A percentile compares a stretch with the other conserved stretches of the same genome.
Evolutionary conservation across 2,329 filamentous ascomycete genomes (phyloP).

Genomic region (Ascochyta pisi): DNA sequence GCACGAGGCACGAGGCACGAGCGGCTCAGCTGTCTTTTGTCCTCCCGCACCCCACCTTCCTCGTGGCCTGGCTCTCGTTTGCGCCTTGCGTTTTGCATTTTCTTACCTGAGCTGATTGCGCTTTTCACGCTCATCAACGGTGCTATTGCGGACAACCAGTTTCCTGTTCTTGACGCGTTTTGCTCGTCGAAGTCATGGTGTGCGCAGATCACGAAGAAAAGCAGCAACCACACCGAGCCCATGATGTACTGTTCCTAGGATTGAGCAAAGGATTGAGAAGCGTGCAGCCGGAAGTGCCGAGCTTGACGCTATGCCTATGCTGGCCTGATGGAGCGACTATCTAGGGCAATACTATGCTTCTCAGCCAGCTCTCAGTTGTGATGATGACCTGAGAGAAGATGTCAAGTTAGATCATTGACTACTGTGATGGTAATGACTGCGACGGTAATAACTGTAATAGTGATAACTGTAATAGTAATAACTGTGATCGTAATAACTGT

Average conservation of each 20-base stretch:
- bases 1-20: too few species aligned
- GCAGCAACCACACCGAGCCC: neutral
- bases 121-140: slow-evolving; percentile 1
- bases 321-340: neutral
- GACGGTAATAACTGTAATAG: too few species aligned
- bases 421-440: too few species aligned
- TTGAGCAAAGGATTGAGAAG: slow-evolving; percentile 1
- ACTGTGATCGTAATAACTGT: too few species aligned
- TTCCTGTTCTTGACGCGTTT: slow-evolving; percentile 8
- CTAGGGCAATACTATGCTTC: neutral
- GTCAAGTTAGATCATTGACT: too few species aligned
- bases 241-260: neutral
- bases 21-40: neutral
- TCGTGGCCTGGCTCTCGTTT: slow-evolving; percentile 1
- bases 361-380: too few species aligned
- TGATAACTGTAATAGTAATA: too few species aligned
- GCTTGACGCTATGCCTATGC: slow-evolving; percentile 9
- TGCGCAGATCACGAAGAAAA: slow-evolving; percentile 6
- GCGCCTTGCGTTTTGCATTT: neutral
- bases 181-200: neutral
- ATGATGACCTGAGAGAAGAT: too few species aligned
- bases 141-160: slow-evolving; percentile 11
- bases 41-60: slow-evolving; percentile 7
- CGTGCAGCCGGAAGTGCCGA: neutral
- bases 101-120: neutral